Conservation (phyloP, 805 yeast genomes). For the Saccharomycopsis malanga region DNA sequence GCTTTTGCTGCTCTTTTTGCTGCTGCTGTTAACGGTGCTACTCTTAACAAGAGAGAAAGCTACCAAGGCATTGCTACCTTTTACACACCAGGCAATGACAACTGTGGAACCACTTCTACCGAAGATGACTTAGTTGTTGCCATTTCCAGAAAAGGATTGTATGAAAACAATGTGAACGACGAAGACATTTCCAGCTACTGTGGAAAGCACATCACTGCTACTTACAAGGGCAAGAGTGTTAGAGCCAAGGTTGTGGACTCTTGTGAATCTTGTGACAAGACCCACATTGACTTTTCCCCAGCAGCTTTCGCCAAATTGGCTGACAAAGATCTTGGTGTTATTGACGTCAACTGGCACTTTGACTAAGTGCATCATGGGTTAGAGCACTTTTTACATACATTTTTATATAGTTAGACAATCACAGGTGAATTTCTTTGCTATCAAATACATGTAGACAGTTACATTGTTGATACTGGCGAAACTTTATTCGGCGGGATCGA, state of each 20-base stretch:
- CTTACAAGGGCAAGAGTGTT: constrained; percentile 43
- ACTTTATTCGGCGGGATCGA: too few relatives aligned
- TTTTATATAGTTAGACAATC: too few relatives aligned
- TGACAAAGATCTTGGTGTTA: constrained; percentile 44
- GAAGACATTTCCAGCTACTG: constrained; percentile 38
- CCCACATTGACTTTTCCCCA: constrained; percentile 56
- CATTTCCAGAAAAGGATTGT: constrained; percentile 35
- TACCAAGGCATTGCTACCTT: constrained; percentile 38
- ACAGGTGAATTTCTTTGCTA: too few relatives aligned
- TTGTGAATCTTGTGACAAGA: constrained; percentile 46
- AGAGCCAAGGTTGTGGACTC: constrained; percentile 51
- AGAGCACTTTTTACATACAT: background rate
- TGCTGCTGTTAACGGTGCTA: background rate
- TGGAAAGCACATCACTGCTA: constrained; percentile 44
- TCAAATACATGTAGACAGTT: too few relatives aligned
- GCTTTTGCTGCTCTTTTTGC: background rate
- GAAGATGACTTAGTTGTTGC: constrained; percentile 50
- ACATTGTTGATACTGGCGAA: too few relatives aligned
- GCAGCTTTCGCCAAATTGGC: constrained; percentile 49
- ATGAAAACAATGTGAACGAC: constrained; percentile 33
- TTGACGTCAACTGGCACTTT: constrained; percentile 43
- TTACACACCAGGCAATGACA: constrained; percentile 39
- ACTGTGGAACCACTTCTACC: constrained; percentile 44
- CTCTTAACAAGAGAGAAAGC: background rate
- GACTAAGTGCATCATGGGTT: background rate